Conservation (phyloP, 257 asterid species). For the Primulina tabacum region DNA sequence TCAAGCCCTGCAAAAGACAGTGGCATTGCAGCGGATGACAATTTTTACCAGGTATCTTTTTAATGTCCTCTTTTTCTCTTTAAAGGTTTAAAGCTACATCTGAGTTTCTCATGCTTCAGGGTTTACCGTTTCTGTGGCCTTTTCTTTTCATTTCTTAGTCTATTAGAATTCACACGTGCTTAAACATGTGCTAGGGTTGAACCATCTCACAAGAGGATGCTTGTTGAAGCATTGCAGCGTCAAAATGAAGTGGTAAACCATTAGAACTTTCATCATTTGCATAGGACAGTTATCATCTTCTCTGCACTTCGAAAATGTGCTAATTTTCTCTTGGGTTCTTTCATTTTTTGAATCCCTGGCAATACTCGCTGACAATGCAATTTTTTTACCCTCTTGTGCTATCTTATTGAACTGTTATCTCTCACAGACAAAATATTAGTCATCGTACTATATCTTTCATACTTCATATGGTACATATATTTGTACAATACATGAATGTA, state of each 20-base stretch:
- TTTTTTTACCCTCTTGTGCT: not conserved
- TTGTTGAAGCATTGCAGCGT: constrained; percentile 92
- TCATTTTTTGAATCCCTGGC: not conserved
- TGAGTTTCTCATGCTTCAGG: constrained; percentile 23
- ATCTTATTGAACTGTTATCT: constrained; percentile 5
- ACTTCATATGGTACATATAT: too few relatives aligned
- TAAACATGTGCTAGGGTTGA: constrained; percentile 68
- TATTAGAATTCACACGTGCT: constrained; percentile 16
- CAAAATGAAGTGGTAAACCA: constrained; percentile 92
- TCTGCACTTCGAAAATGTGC: constrained; percentile 5
- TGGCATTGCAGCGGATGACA: constrained; percentile 86
- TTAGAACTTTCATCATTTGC: constrained; percentile 19
- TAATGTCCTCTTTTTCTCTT: constrained; percentile 1
- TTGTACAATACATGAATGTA: constrained; percentile 16
- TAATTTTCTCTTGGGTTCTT: not conserved
- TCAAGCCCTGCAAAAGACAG: constrained; percentile 78
- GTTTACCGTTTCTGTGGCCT: constrained; percentile 2
- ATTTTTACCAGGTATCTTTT: constrained; percentile 71
- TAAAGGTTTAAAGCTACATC: constrained; percentile 17
- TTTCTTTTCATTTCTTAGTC: constrained; percentile 19
- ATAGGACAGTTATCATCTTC: constrained; percentile 16
- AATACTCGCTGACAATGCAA: constrained; percentile 12
- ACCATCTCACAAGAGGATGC: constrained; percentile 99
- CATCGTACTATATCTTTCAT: not conserved
- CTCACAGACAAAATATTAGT: constrained; percentile 1